Percentiles rank a stretch among this genome's conserved stretches.
Conservation (phyloP, 225 moss, liverwort and hornwort species). For the Polytrichum commune region DNA sequence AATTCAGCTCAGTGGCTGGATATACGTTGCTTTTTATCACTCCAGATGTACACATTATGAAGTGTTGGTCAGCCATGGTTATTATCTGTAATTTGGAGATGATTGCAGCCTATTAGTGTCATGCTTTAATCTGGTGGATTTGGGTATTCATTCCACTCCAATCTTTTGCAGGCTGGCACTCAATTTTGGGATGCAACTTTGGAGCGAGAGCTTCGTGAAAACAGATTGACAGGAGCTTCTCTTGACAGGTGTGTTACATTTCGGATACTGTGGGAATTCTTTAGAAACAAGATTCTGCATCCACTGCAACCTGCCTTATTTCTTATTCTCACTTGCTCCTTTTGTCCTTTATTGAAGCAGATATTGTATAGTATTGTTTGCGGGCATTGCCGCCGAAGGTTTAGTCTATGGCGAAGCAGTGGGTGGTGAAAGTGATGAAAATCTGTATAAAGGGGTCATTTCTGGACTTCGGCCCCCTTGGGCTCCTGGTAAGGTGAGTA, state of each 20-base stretch:
- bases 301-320: neutral
- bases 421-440: constrained; percentile 97
- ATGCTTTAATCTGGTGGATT: no score
- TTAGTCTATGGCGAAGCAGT: constrained; percentile 87
- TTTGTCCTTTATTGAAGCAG: constrained; percentile 27
- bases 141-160: no score
- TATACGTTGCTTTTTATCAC: no score
- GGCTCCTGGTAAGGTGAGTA: constrained; percentile 79
- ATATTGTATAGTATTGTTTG: constrained; percentile 87
- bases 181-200: constrained; percentile 94
- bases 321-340: neutral
- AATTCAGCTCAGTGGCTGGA: no score
- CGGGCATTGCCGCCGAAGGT: constrained; percentile 96
- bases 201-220: constrained; percentile 68
- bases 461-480: constrained; percentile 80
- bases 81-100: no score
- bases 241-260: constrained; percentile 64
- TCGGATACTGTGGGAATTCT: neutral
- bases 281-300: neutral
- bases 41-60: no score
- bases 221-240: constrained; percentile 60
- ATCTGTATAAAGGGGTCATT: constrained; percentile 79
- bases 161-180: constrained; percentile 73
- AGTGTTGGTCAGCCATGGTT: no score
- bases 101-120: no score